Conservation (phyloP, 2,329 filamentous ascomycete species). For the Hypocrella siamensis region DNA sequence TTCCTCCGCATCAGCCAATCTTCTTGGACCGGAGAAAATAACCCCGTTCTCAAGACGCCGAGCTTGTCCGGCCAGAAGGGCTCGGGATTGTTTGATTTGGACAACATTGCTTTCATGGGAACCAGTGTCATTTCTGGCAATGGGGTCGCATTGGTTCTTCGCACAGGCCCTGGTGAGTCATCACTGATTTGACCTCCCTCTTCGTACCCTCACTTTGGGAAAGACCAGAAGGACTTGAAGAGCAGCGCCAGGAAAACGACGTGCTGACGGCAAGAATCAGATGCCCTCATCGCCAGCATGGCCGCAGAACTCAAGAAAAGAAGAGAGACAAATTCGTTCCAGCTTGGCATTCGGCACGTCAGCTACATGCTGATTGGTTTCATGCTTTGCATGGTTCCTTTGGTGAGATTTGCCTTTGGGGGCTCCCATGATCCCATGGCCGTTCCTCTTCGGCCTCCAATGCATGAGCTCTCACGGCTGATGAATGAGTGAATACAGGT, state of each 20-base stretch:
- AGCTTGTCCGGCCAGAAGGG: constrained; percentile 7
- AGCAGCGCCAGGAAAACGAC: too few relatives aligned
- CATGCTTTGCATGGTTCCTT: constrained; percentile 14
- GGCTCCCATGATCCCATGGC: too few relatives aligned
- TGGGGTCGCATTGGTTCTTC: constrained; percentile 10
- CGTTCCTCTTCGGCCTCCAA: too few relatives aligned
- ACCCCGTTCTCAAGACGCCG: constrained; percentile 10
- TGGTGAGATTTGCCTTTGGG: too few relatives aligned
- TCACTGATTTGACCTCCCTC: too few relatives aligned
- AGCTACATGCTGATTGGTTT: constrained; percentile 14
- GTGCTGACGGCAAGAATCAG: too few relatives aligned
- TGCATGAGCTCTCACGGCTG: too few relatives aligned
- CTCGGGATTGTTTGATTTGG: constrained; percentile 9
- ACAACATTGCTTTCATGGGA: constrained; percentile 13
- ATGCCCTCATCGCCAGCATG: constrained; percentile 12
- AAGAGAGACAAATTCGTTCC: constrained; percentile 11
- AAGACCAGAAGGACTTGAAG: too few relatives aligned
- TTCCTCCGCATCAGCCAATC: constrained; percentile 14
- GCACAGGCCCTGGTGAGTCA: constrained; percentile 8
- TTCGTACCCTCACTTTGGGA: too few relatives aligned
- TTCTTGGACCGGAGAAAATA: constrained; percentile 15
- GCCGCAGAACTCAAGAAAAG: constrained; percentile 10
- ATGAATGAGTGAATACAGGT: too few relatives aligned
- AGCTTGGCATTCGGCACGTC: constrained; percentile 13
- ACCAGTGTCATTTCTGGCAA: constrained; percentile 13